Base-by-base conservation (phyloP, 1,284 basidiomycete species). In the Mycena sp. region DNA sequence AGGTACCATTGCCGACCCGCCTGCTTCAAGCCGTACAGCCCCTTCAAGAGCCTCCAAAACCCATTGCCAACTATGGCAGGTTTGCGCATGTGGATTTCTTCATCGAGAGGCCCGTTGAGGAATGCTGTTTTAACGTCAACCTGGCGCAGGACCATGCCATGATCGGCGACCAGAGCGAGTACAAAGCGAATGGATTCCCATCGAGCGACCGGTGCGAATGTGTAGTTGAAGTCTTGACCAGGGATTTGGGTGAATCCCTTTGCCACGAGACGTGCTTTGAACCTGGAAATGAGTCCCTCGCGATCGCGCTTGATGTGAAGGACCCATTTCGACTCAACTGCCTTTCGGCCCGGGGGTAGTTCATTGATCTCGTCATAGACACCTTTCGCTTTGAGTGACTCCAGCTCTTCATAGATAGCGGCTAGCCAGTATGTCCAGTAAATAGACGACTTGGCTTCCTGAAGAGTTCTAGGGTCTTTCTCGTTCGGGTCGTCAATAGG, bases 21-120 rank as follows among this genome's bases (percentile, higher is more conserved):
- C 51, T 73, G 71, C 37, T 73, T 72, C 17, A 73, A 56, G 7
- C 71, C 67, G 30, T 73, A 73, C 2, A 73, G 59, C 1, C 67
- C 58, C n/a, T 64, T 58, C 16, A 55, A 28, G 1, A 72, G 61
- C 17, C 59, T 35, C 61, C 69, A 70, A n/a, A 63, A 57, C 11
- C 64, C 57, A 1, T 30, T 25, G 19, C 63, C 61, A 30, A 67
- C 57, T 17, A 70, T 71, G 30, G 62, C 23, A 7, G 65, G 65
- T 17, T 64, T 61, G 53, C 65, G 38, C 73, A 76, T 72, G 58
- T 75, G 74, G 28, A 76, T 62, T 37, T 70, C 69, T 32, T 73
- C 70, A 1, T 71, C 63, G 11, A 76, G 67, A 2, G 68, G 58
- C 5, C 67, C 66, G 45, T 74, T 72, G 7, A 75, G 69, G 43